phyloP scores from a whole-genome alignment of 2,329 filamentous ascomycete genomes.

The Curvularia sp. region DNA sequence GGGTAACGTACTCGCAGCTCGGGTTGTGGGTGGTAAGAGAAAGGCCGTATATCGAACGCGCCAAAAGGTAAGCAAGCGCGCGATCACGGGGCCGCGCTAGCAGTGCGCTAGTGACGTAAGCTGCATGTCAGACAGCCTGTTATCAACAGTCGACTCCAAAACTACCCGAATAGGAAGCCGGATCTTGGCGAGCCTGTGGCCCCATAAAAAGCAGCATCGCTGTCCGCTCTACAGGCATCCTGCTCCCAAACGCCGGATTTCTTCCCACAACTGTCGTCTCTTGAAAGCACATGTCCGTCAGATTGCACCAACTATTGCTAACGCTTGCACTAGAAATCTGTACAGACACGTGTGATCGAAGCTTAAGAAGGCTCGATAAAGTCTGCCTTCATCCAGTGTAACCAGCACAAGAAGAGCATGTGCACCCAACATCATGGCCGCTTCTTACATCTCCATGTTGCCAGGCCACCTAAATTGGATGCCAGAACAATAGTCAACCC shows the following conservation, averaged over 20 bases:
- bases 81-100: constrained; percentile 27
- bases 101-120: constrained; percentile 21
- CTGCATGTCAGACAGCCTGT: background rate
- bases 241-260: background rate
- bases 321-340: background rate
- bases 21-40: constrained; percentile 34
- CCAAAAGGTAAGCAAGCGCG: constrained; percentile 24
- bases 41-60: constrained; percentile 22
- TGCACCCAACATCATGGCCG: constrained; percentile 39
- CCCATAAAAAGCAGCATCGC: constrained; percentile 11
- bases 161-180: constrained; percentile 6
- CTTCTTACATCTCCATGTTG: constrained; percentile 23
- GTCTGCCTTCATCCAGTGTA: background rate
- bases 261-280: background rate
- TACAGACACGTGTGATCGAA: background rate
- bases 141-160: constrained; percentile 6
- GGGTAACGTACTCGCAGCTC: constrained; percentile 37
- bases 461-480: constrained; percentile 39
- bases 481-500: constrained; percentile 26
- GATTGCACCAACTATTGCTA: background rate
- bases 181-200: constrained; percentile 6
- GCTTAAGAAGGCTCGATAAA: background rate
- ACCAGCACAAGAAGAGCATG: constrained; percentile 4
- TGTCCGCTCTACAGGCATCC: background rate
- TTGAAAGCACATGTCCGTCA: background rate